phyloP scores from a whole-genome alignment of 148 eudicot species.

The Hydrangea macrophylla region DNA sequence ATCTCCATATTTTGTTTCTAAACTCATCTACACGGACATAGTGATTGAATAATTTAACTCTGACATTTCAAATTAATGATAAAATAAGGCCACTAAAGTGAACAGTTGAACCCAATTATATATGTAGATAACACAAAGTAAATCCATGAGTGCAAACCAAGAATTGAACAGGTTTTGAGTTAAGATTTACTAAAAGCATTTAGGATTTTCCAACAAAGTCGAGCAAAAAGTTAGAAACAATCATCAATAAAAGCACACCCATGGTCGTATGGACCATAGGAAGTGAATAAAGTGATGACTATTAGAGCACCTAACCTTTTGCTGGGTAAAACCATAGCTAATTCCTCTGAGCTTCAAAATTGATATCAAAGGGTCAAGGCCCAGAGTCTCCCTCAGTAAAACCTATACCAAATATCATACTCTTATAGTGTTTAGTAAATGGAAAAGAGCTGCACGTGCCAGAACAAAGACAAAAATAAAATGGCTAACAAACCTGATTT shows the following conservation, averaged over 20 bases:
- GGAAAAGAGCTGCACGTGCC: background rate
- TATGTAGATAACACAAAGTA: no score
- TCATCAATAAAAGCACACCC: background rate
- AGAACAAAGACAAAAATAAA: slow-evolving; percentile 6
- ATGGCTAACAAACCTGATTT: slow-evolving; percentile 60
- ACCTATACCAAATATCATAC: slow-evolving; percentile 43
- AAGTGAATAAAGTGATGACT: slow-evolving; percentile 6
- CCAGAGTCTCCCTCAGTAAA: slow-evolving; percentile 87
- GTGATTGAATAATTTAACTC: no score
- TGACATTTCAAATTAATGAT: no score
- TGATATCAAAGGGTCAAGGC: slow-evolving; percentile 79
- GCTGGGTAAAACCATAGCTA: slow-evolving; percentile 80
- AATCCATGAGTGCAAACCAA: no score
- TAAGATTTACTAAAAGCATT: no score
- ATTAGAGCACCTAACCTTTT: slow-evolving; percentile 66
- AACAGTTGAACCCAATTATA: no score
- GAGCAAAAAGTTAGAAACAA: no score
- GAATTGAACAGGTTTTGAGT: no score
- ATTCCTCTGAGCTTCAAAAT: slow-evolving; percentile 82
- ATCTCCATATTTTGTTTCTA: no score
- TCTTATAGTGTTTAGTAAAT: slow-evolving; percentile 19
- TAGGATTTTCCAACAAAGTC: no score
- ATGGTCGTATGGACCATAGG: background rate
- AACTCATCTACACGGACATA: no score
- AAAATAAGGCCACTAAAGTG: no score